These are phyloP conservation scores for Aphanomyces astaci DNA, from an alignment of 352 stramenopile genomes.

Conservation along the genomic window DNA sequence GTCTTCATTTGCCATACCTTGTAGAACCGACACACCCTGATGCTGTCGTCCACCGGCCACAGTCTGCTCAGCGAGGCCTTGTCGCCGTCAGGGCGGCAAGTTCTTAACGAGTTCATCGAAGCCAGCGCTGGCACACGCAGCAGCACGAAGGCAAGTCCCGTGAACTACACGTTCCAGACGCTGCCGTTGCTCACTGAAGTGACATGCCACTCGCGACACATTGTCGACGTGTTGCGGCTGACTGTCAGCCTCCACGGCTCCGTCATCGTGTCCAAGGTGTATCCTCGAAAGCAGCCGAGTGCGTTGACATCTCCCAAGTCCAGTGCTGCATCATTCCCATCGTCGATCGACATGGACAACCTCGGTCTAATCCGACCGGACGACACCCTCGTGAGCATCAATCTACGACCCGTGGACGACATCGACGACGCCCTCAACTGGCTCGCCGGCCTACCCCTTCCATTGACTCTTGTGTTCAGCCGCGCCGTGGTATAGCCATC, in stretches of 20 bases:
- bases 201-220: background rate
- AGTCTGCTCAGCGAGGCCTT: conserved; percentile 52
- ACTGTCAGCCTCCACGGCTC: background rate
- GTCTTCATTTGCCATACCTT: too few species aligned
- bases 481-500: conserved; percentile 26
- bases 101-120: conserved; percentile 46
- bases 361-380: conserved; percentile 35
- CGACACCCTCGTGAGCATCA: conserved; percentile 57
- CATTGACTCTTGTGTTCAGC: conserved; percentile 47
- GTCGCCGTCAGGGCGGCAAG: conserved; percentile 39
- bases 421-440: conserved; percentile 35
- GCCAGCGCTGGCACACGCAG: conserved; percentile 11
- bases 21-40: too few species aligned
- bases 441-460: conserved; percentile 35
- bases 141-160: background rate
- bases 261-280: conserved; percentile 13
- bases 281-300: too few species aligned
- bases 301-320: too few species aligned
- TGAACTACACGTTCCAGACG: background rate
- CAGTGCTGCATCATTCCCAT: too few species aligned
- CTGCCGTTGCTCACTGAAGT: conserved; percentile 19
- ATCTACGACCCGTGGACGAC: conserved; percentile 40
- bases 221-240: conserved; percentile 6
- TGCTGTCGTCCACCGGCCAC: conserved; percentile 29
- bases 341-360: conserved; percentile 16